These are phyloP conservation scores for Macaranga tanarius DNA, from an alignment of 441 rosid species.

Conservation along the genomic window DNA sequence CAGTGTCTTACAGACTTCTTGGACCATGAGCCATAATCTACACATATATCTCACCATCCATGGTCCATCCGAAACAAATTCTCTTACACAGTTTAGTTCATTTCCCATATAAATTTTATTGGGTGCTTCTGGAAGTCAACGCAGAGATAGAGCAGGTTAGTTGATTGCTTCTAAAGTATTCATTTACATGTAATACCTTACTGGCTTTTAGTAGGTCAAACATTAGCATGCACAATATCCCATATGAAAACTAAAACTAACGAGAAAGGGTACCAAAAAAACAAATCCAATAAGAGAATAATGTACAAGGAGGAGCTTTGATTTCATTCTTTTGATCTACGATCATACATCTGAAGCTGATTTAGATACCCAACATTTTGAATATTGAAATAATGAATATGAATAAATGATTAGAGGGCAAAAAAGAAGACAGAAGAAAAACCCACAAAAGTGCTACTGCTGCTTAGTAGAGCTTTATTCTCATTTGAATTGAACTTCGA, in stretches of 20 bases:
- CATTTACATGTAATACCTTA: too few relatives aligned
- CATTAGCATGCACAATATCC: too few relatives aligned
- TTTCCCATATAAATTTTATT: too few relatives aligned
- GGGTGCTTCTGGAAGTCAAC: too few relatives aligned
- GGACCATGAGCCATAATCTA: too few relatives aligned
- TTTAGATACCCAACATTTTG: not conserved
- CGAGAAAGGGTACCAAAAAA: not conserved
- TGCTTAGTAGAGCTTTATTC: slow-evolving; percentile 75
- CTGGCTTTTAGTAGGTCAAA: too few relatives aligned
- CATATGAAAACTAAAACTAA: not conserved
- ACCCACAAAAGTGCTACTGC: not conserved
- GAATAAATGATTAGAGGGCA: not conserved
- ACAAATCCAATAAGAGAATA: not conserved
- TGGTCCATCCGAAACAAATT: too few relatives aligned
- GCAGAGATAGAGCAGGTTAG: too few relatives aligned
- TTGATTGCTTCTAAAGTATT: too few relatives aligned
- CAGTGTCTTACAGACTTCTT: not conserved
- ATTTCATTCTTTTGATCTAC: not conserved
- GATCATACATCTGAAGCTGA: slow-evolving; percentile 12
- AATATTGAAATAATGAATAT: slow-evolving; percentile 3
- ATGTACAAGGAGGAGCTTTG: slow-evolving; percentile 5
- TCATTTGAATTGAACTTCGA: slow-evolving; percentile 55
- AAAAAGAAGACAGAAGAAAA: not conserved
- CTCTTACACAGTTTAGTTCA: too few relatives aligned
- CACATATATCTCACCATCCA: too few relatives aligned